phyloP scores from a whole-genome alignment of 208 protist species.

The Acanthamoeba healyi region DNA sequence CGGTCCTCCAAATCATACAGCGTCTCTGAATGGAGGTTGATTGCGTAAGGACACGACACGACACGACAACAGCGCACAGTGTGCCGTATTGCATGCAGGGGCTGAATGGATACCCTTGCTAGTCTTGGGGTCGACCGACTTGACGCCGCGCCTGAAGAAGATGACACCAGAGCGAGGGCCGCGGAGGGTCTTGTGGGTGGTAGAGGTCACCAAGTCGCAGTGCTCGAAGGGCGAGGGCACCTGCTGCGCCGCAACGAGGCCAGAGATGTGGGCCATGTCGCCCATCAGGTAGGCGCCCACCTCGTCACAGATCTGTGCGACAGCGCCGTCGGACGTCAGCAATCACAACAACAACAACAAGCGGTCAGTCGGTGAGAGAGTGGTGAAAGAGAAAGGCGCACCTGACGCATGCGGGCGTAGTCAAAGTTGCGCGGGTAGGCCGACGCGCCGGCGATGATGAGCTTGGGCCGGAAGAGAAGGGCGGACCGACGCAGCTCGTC shows the following conservation, averaged over 20 bases:
- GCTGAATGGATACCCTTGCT: not conserved
- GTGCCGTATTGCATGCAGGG: not conserved
- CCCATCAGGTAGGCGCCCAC: slow-evolving; percentile 79
- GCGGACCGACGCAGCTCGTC: slow-evolving; percentile 83
- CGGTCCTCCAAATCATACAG: slow-evolving; percentile 82
- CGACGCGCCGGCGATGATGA: slow-evolving; percentile 87
- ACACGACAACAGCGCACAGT: not conserved
- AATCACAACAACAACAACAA: slow-evolving; percentile 6
- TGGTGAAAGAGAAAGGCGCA: no score
- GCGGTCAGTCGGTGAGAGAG: no score
- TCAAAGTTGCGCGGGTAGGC: slow-evolving; percentile 87
- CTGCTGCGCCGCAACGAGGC: slow-evolving; percentile 85
- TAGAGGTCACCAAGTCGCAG: slow-evolving; percentile 88
- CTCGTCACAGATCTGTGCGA: slow-evolving; percentile 85
- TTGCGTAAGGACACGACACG: not conserved
- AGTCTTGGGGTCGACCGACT: slow-evolving; percentile 28
- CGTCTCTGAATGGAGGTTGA: not conserved
- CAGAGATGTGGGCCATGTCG: slow-evolving; percentile 89
- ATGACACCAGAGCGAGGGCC: slow-evolving; percentile 87
- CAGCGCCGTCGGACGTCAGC: not conserved
- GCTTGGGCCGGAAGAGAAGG: slow-evolving; percentile 83
- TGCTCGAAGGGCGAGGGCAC: slow-evolving; percentile 85
- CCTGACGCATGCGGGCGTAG: slow-evolving; percentile 83
- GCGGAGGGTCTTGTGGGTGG: slow-evolving; percentile 89
- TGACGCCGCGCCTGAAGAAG: slow-evolving; percentile 85